phyloP scores from a whole-genome alignment of 768 basidiomycete genomes.

The Hericium coralloides region DNA sequence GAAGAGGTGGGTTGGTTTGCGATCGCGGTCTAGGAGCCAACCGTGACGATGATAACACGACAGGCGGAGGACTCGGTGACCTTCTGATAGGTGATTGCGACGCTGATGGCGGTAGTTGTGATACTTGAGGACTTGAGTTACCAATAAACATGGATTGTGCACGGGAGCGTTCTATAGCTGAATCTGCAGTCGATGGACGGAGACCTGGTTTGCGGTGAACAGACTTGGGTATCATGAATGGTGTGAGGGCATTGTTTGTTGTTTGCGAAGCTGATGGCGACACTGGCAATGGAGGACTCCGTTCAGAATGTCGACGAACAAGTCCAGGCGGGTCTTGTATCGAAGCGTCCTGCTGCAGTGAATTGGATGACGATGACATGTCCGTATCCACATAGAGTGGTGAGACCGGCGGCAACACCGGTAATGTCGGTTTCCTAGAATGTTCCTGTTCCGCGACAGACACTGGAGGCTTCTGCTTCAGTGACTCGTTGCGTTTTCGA shows the following conservation, averaged over 20 bases:
- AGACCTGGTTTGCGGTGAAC: conserved; percentile 4
- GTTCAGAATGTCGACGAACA: conserved; percentile 1
- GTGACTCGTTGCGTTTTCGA: conserved; percentile 21
- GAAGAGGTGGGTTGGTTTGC: conserved; percentile 58
- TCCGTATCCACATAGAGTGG: conserved; percentile 31
- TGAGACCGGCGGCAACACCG: conserved; percentile 32
- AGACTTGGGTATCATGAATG: not conserved
- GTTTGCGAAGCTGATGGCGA: not conserved
- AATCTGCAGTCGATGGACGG: conserved; percentile 37
- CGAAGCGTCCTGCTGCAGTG: conserved; percentile 20
- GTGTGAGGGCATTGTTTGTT: not conserved
- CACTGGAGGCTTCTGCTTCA: conserved; percentile 31
- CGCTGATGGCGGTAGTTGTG: not conserved
- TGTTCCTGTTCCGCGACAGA: conserved; percentile 19
- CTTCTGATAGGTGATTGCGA: not conserved
- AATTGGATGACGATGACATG: conserved; percentile 14
- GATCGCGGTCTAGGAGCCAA: conserved; percentile 36
- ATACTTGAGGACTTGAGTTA: not conserved
- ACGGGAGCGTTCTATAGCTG: conserved; percentile 21
- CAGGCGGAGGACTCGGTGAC: not conserved
- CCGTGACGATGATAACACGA: not conserved
- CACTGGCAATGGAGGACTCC: not conserved
- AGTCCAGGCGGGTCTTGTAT: conserved; percentile 12
- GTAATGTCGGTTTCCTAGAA: conserved; percentile 28
- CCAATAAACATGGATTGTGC: conserved; percentile 20